These are phyloP conservation scores for Leavenworthia alabamica DNA, from an alignment of 345 rosid species.

Conservation along the genomic window DNA sequence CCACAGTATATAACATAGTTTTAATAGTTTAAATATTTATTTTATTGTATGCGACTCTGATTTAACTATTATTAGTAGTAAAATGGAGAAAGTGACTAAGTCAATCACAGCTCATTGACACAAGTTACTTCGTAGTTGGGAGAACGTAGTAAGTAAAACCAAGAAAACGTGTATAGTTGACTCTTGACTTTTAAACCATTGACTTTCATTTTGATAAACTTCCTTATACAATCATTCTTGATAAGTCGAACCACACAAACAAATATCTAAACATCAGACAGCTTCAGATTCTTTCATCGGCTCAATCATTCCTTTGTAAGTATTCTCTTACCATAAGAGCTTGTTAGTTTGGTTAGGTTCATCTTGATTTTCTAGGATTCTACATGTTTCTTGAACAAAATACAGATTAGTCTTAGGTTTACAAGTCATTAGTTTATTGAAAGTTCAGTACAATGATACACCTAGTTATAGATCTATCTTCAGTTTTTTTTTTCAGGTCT, in stretches of 20 bases:
- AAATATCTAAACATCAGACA: neutral
- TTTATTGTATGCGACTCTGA: neutral
- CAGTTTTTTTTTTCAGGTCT: constrained; percentile 4
- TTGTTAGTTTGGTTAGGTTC: neutral
- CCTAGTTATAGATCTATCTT: neutral
- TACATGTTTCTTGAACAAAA: constrained; percentile 6
- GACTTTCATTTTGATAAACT: constrained; percentile 2
- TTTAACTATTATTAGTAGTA: neutral
- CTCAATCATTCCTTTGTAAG: constrained; percentile 16
- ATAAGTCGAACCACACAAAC: neutral
- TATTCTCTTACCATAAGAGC: neutral
- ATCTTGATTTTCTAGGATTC: neutral
- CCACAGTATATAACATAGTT: no score
- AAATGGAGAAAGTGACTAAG: neutral
- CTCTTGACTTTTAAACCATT: constrained; percentile 6
- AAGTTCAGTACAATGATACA: neutral
- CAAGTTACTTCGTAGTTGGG: neutral
- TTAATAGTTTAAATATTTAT: no score
- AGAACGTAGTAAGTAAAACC: constrained; percentile 2
- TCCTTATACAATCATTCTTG: neutral
- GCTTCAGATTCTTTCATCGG: constrained; percentile 8
- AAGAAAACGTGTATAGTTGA: constrained; percentile 24
- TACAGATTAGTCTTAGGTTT: neutral
- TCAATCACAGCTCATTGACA: neutral
- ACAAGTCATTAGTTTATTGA: neutral